Evolutionary conservation across 129 eudicot species (phyloP).

Genomic region (Escallonia herrerae): DNA sequence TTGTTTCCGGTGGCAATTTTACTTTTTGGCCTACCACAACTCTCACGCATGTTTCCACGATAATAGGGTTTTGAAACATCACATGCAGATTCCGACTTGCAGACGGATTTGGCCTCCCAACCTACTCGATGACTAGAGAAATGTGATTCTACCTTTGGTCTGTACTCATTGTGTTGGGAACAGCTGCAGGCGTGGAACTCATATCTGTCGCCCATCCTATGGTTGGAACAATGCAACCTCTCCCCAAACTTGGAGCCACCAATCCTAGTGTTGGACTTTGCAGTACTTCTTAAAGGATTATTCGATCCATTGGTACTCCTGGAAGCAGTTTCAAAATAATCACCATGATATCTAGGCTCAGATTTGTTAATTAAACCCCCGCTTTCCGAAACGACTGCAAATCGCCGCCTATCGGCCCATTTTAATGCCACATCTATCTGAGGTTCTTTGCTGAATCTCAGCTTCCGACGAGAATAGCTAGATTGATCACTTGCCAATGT

Average conservation of each 20-base stretch:
- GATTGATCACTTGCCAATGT: constrained; percentile 39
- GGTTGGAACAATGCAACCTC: constrained; percentile 42
- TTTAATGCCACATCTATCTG: constrained; percentile 30
- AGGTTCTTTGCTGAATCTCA: constrained; percentile 32
- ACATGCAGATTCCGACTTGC: constrained; percentile 36
- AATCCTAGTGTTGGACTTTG: constrained; percentile 35
- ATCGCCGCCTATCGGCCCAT: constrained; percentile 53
- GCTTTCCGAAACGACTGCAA: constrained; percentile 38
- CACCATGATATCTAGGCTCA: constrained; percentile 49
- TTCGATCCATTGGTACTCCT: constrained; percentile 39
- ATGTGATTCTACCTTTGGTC: constrained; percentile 38
- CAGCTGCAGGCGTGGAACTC: constrained; percentile 63
- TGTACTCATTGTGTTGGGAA: constrained; percentile 48
- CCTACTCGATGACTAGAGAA: constrained; percentile 13
- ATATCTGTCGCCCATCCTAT: constrained; percentile 43
- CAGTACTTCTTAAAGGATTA: constrained; percentile 46
- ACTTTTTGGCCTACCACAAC: constrained; percentile 40
- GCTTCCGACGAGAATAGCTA: constrained; percentile 43
- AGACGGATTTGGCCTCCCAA: constrained; percentile 28
- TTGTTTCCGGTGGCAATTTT: constrained; percentile 33
- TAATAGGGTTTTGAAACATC: constrained; percentile 54
- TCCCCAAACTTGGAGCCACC: constrained; percentile 42
- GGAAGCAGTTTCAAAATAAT: constrained; percentile 36
- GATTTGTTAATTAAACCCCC: constrained; percentile 40
- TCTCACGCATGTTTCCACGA: constrained; percentile 48